These are phyloP conservation scores for Penicillium manginii DNA, from an alignment of 495 filamentous ascomycete genomes.

Conservation along the genomic window DNA sequence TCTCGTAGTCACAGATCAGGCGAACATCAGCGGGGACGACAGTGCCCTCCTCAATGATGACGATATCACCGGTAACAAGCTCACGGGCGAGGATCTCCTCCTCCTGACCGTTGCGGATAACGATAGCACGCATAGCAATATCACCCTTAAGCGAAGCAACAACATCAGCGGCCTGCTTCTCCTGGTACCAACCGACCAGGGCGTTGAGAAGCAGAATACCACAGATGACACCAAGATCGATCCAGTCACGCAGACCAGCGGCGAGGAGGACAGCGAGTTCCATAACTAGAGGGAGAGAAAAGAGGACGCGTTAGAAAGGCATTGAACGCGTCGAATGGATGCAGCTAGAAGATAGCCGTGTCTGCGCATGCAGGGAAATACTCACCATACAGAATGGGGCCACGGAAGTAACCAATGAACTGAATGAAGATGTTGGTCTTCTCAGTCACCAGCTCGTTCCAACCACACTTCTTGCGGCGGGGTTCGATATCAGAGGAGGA, in stretches of 20 bases:
- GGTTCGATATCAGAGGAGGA: slow-evolving; percentile 59
- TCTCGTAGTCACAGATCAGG: slow-evolving; percentile 75
- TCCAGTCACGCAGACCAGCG: slow-evolving; percentile 80
- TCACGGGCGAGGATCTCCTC: slow-evolving; percentile 77
- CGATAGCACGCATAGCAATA: slow-evolving; percentile 77
- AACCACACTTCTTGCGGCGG: slow-evolving; percentile 69
- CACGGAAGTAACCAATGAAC: slow-evolving; percentile 79
- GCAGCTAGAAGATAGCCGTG: too few relatives aligned
- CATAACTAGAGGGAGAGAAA: slow-evolving; percentile 61
- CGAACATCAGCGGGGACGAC: slow-evolving; percentile 75
- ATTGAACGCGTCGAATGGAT: slow-evolving; percentile 10
- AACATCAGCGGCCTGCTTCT: slow-evolving; percentile 85
- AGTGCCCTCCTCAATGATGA: slow-evolving; percentile 76
- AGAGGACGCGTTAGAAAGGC: slow-evolving; percentile 10
- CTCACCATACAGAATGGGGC: slow-evolving; percentile 84
- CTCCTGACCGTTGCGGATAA: slow-evolving; percentile 72
- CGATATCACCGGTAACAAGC: slow-evolving; percentile 80
- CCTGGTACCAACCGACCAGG: slow-evolving; percentile 82
- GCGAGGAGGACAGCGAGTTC: slow-evolving; percentile 80
- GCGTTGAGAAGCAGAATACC: slow-evolving; percentile 83
- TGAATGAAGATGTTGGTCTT: slow-evolving; percentile 78
- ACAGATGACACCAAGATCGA: slow-evolving; percentile 84
- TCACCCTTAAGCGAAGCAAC: slow-evolving; percentile 81
- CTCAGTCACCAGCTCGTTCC: slow-evolving; percentile 75
- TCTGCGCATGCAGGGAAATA: too few relatives aligned